Percentiles rank a stretch among this genome's conserved stretches.
phyloP scores from a whole-genome alignment of 192 early-diverging fungal species.

The Rhizophagus clarus region DNA sequence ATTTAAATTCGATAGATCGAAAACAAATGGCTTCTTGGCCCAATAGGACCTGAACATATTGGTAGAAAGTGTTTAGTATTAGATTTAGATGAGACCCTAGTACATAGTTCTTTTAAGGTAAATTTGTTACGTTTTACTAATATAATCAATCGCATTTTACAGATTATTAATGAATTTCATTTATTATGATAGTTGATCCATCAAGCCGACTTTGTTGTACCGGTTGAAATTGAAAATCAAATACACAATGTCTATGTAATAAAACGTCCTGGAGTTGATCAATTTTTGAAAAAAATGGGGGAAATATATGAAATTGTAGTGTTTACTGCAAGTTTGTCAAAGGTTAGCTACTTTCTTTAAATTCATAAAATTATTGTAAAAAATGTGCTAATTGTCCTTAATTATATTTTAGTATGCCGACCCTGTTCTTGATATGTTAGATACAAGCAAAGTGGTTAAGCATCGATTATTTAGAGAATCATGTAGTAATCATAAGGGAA shows the following conservation, averaged over 20 bases:
- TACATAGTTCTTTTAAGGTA: slow-evolving; percentile 95
- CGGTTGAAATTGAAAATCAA: slow-evolving; percentile 89
- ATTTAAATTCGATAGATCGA: slow-evolving; percentile 37
- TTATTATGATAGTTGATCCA: slow-evolving; percentile 43
- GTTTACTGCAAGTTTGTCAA: slow-evolving; percentile 93
- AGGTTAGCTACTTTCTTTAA: slow-evolving; percentile 46
- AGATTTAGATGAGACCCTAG: slow-evolving; percentile 96
- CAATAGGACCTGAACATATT: slow-evolving; percentile 65
- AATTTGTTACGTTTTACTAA: neutral
- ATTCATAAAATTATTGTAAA: neutral
- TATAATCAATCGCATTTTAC: neutral
- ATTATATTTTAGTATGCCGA: slow-evolving; percentile 83
- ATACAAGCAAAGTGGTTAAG: slow-evolving; percentile 79
- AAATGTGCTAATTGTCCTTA: neutral
- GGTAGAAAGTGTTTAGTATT: slow-evolving; percentile 93
- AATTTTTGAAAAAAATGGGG: slow-evolving; percentile 85
- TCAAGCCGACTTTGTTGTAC: slow-evolving; percentile 88
- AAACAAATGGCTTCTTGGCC: slow-evolving; percentile 59
- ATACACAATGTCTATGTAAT: slow-evolving; percentile 94
- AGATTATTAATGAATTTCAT: neutral
- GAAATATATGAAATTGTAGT: slow-evolving; percentile 91
- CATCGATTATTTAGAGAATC: slow-evolving; percentile 96
- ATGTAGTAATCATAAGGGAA: slow-evolving; percentile 93
- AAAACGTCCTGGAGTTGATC: slow-evolving; percentile 95
- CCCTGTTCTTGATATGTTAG: slow-evolving; percentile 94